A percentile compares a stretch with the other conserved stretches of the same genome.
Evolutionary conservation across 2,329 filamentous ascomycete genomes (phyloP).

Genomic region (Penicillium concentricum): DNA sequence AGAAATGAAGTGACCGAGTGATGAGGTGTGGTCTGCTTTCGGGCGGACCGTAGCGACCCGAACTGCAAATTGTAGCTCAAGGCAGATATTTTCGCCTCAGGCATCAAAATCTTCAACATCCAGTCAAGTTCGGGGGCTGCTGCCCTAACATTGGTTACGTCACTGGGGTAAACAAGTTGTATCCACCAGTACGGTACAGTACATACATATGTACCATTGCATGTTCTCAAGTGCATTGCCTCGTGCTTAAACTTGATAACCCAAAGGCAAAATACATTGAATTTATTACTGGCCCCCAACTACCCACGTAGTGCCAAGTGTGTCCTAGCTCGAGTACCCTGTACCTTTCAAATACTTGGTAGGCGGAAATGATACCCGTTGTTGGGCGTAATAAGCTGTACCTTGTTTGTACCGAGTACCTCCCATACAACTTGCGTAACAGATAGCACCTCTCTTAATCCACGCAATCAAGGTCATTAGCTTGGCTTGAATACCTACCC

Average conservation of each 20-base stretch:
- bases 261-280: not conserved
- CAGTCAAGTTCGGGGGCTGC: constrained; percentile 14
- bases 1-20: constrained; percentile 36
- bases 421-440: constrained; percentile 19
- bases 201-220: not conserved
- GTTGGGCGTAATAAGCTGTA: constrained; percentile 5
- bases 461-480: constrained; percentile 25
- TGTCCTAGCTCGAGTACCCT: not conserved
- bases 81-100: constrained; percentile 15
- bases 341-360: not conserved
- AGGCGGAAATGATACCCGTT: constrained; percentile 2
- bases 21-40: constrained; percentile 31
- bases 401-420: constrained; percentile 13
- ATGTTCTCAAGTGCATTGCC: not conserved
- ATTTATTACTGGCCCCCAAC: not conserved
- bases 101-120: constrained; percentile 6
- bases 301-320: not conserved
- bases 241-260: not conserved
- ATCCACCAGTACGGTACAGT: constrained; percentile 17
- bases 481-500: constrained; percentile 26
- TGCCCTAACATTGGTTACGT: constrained; percentile 28
- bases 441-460: constrained; percentile 15
- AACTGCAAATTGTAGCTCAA: constrained; percentile 20
- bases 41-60: constrained; percentile 28
- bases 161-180: constrained; percentile 27